Percentiles rank a stretch among this genome's conserved stretches.
Evolutionary conservation across 805 yeast genomes (phyloP).

Genomic region (Wickerhamomyces queroliae): DNA sequence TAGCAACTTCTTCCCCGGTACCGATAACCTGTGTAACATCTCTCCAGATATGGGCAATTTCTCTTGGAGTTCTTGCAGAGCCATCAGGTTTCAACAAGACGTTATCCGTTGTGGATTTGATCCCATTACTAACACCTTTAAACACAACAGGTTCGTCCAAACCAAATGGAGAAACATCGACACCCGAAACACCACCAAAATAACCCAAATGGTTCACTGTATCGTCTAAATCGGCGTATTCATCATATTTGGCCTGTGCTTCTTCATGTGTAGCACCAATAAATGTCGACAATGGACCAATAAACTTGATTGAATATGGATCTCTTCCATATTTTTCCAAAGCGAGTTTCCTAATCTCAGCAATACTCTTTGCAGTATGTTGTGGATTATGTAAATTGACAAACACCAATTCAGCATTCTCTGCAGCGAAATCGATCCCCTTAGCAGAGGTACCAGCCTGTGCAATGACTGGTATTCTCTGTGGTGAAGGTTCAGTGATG

Average conservation of each 20-base stretch:
- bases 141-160: slow-evolving; percentile 30
- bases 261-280: slow-evolving; percentile 33
- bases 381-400: slow-evolving; percentile 26
- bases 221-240: slow-evolving; percentile 24
- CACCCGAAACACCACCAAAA: slow-evolving; percentile 41
- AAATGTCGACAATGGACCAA: no score
- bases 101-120: slow-evolving; percentile 24
- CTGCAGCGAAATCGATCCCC: slow-evolving; percentile 33
- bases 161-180: slow-evolving; percentile 30
- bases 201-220: slow-evolving; percentile 33
- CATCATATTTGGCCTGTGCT: slow-evolving; percentile 28
- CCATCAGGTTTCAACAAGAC: slow-evolving; percentile 13
- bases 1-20: slow-evolving; percentile 31
- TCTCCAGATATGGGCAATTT: slow-evolving; percentile 27
- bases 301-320: no score
- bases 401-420: slow-evolving; percentile 31
- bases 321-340: slow-evolving; percentile 23
- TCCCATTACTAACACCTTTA: slow-evolving; percentile 26
- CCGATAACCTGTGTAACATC: slow-evolving; percentile 27
- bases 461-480: slow-evolving; percentile 30
- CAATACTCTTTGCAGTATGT: slow-evolving; percentile 19
- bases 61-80: slow-evolving; percentile 15
- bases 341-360: slow-evolving; percentile 26
- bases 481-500: slow-evolving; percentile 32
- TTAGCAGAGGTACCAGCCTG: slow-evolving; percentile 33